Evolutionary conservation across 108 stramenopile genomes (phyloP).

Genomic region (Pseudonitzschia delicatissima): DNA sequence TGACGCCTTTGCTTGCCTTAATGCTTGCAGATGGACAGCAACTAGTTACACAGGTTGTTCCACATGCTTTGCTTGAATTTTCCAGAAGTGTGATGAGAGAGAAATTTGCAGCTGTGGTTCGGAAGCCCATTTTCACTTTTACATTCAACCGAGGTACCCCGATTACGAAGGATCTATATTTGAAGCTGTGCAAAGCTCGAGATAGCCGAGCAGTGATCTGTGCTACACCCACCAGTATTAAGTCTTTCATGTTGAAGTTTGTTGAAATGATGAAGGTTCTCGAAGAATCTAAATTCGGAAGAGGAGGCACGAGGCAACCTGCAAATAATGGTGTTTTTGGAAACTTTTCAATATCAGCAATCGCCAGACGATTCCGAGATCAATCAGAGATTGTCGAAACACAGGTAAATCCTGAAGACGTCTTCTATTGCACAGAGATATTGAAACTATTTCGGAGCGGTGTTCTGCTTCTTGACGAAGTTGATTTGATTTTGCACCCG

Average conservation of each 20-base stretch:
- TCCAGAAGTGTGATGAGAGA: conserved; percentile 96
- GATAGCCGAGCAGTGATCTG: conserved; percentile 94
- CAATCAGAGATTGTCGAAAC: conserved; percentile 69
- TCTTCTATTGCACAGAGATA: conserved; percentile 86
- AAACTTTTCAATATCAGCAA: conserved; percentile 77
- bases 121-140: conserved; percentile 98
- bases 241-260: conserved; percentile 97
- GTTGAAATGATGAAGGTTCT: conserved; percentile 97
- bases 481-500: conserved; percentile 96
- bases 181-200: conserved; percentile 94
- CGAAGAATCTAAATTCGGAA: conserved; percentile 74
- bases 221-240: conserved; percentile 95
- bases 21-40: conserved; percentile 96
- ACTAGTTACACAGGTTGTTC: conserved; percentile 96
- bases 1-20: conserved; percentile 94
- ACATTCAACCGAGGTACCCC: conserved; percentile 90
- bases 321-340: conserved; percentile 49
- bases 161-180: conserved; percentile 88
- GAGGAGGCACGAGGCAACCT: conserved; percentile 36
- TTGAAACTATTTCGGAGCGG: conserved; percentile 88
- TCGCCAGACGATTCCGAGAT: conserved; percentile 81
- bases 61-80: conserved; percentile 96
- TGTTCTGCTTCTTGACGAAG: conserved; percentile 95
- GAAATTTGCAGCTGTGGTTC: conserved; percentile 93
- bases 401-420: conserved; percentile 80